Conservation (phyloP, 139 green algal genomes). For the Micractinium sp. region DNA sequence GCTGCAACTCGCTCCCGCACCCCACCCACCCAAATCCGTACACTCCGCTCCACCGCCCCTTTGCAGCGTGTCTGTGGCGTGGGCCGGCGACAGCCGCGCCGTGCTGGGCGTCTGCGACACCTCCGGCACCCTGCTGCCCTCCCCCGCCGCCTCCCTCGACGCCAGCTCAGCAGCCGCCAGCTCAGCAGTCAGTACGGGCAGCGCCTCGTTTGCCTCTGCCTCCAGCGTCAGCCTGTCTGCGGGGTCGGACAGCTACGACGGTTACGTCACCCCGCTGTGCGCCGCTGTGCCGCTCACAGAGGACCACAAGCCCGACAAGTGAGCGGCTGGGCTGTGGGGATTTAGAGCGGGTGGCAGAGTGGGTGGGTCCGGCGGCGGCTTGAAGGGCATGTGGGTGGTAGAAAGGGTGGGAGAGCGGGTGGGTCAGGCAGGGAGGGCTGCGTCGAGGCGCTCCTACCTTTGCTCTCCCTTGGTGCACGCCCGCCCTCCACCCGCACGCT, state of each 20-base stretch:
- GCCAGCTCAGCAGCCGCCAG: background rate
- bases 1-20: no score
- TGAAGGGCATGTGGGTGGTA: no score
- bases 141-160: background rate
- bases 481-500: no score
- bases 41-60: no score
- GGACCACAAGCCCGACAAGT: slow-evolving; percentile 69
- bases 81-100: slow-evolving; percentile 21
- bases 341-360: no score
- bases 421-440: no score
- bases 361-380: no score
- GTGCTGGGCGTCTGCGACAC: slow-evolving; percentile 52
- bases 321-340: background rate
- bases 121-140: background rate
- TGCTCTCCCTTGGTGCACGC: background rate
- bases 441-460: no score
- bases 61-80: slow-evolving; percentile 7
- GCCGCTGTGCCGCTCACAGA: slow-evolving; percentile 45
- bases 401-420: no score
- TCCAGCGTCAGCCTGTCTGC: background rate
- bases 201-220: background rate
- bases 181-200: background rate
- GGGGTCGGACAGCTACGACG: background rate
- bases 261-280: background rate
- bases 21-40: background rate